A percentile compares a stretch with the other conserved stretches of the same genome.
These are phyloP conservation scores for Cryptococcus jaspeensis DNA, from an alignment of 1,284 basidiomycete genomes.

Conservation along the genomic window DNA sequence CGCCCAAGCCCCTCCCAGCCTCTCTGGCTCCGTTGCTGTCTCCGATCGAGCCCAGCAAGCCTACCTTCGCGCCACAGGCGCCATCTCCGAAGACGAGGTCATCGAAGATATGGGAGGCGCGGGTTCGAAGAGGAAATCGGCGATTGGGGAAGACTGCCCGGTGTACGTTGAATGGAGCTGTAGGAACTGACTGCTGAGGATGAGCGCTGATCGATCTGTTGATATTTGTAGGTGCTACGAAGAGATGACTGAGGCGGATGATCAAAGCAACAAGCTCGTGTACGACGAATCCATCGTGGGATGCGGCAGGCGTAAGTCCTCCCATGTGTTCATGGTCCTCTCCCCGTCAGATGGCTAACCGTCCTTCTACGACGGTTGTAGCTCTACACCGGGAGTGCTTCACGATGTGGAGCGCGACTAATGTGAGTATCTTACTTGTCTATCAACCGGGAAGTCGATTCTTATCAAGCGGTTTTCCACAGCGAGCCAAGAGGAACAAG, in stretches of 20 bases:
- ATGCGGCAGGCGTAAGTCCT: constrained; percentile 39
- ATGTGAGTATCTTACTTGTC: constrained; percentile 15
- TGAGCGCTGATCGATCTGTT: not conserved
- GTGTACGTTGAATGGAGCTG: constrained; percentile 31
- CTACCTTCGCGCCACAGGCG: constrained; percentile 28
- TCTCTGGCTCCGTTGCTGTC: constrained; percentile 20
- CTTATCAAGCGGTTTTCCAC: not conserved
- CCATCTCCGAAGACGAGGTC: constrained; percentile 6
- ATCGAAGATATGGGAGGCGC: constrained; percentile 3
- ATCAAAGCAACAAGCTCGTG: constrained; percentile 18
- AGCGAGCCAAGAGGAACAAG: constrained; percentile 15
- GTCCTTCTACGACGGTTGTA: constrained; percentile 6
- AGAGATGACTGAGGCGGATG: constrained; percentile 33
- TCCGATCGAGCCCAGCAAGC: constrained; percentile 17
- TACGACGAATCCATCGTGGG: constrained; percentile 32
- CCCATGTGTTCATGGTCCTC: not conserved
- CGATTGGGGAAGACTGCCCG: constrained; percentile 42
- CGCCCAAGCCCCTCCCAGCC: constrained; percentile 20
- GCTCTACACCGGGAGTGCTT: constrained; percentile 39
- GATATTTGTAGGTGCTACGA: constrained; percentile 31
- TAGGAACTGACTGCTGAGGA: too few species aligned
- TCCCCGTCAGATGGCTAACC: not conserved
- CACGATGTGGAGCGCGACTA: constrained; percentile 32
- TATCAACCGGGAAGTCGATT: not conserved
- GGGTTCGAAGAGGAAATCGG: constrained; percentile 13